Evolutionary conservation across 805 yeast species (phyloP), one percentile per base, ranked within the genome.

Genomic region (Nakazawaea ambrosiae): DNA sequence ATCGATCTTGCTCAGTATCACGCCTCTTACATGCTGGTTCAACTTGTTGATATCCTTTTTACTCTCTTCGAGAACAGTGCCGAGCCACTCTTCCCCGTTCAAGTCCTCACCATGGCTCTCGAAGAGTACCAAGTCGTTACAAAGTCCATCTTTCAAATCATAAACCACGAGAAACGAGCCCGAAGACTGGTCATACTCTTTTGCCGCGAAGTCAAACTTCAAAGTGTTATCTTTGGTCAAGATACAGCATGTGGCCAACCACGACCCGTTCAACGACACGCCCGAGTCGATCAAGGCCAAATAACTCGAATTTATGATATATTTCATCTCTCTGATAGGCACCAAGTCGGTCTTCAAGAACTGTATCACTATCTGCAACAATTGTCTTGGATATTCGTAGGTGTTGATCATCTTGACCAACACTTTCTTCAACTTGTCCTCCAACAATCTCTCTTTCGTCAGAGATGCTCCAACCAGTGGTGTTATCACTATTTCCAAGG

Each of bases 251-350:
- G 72, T 60, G 14, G 88, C 74, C 0, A 75, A 68, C 48, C 80
- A 78, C 1, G 88, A 72, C n/a, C 70, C 59, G 33, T 66, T 63
- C 37, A 90, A 57, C 0, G 87, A 81, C 15, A 89, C 67, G 32
- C 85, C 87, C 5, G 95, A 82, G 55, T 88, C 90, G 1, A 88
- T 55, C 31, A 90, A 66, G 0, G 97, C 95, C 45, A 84, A 58
- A 45, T 67, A 78, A 2, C 79, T 61, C 2, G 87, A 79, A 23
- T 39, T 39, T 16, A 39, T 27, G 16, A 30, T 20, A 20, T 39
- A 30, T 20, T 25, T 22, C 26, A 34, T 16, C 9, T 30, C 22
- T 4, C 25, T 48, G 2, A 57, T 47, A 34, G 43, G 52, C 15
- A 58, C 57, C 12, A 43, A 43, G n/a, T 57, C 53, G 44, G 69